Percentiles rank a stretch among this genome's conserved stretches.
phyloP scores from a whole-genome alignment of 768 basidiomycete genomes.

The Amanita phalloides region DNA sequence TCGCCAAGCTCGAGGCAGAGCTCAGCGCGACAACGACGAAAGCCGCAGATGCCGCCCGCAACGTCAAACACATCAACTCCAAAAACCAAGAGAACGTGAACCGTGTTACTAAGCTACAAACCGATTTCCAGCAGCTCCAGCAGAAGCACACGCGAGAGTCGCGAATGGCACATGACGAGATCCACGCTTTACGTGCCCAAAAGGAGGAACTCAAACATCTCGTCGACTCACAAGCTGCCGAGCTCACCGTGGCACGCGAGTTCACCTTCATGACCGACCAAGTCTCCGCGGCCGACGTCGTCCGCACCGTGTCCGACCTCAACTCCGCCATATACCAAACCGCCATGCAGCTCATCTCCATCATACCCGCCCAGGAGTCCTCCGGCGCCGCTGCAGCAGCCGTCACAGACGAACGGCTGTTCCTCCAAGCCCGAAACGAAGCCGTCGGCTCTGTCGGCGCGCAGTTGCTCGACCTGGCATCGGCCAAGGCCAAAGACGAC shows the following conservation, averaged over 20 bases:
- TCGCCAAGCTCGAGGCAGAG: not conserved
- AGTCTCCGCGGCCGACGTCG: not conserved
- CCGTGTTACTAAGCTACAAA: not conserved
- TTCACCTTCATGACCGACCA: not conserved
- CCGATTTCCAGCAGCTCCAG: not conserved
- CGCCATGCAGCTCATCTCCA: not conserved
- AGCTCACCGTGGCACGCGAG: not conserved
- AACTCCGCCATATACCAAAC: conserved; percentile 1
- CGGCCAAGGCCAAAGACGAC: not conserved
- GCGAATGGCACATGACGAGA: not conserved
- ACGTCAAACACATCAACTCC: not conserved
- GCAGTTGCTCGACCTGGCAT: not conserved
- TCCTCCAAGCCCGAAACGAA: not conserved
- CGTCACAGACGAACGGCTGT: not conserved
- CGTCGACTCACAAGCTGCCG: not conserved
- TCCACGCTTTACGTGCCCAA: not conserved
- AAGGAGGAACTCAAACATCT: not conserved
- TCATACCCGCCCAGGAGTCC: not conserved
- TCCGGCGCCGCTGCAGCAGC: too few relatives aligned
- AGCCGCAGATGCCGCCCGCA: not conserved
- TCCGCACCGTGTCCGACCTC: not conserved
- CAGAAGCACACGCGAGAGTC: not conserved
- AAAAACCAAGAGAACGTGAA: not conserved
- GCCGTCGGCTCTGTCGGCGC: not conserved
- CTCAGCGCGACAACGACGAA: not conserved